phyloP scores from a whole-genome alignment of 2,329 filamentous ascomycete species.

The Moelleriella libera region DNA sequence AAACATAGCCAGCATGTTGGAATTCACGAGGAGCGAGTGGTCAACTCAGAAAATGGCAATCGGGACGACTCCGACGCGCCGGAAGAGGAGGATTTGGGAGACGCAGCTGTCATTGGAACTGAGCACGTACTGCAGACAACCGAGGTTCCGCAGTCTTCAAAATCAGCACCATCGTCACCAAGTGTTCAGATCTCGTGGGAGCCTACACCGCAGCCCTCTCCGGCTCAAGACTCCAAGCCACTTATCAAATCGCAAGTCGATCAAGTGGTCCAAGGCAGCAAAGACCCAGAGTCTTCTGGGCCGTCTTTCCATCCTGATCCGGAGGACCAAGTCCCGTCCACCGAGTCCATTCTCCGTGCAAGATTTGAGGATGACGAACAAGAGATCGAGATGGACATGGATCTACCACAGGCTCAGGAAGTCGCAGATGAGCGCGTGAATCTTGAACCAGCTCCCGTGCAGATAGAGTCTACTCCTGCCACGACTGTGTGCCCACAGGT shows the following conservation, averaged over 20 bases:
- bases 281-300: too few relatives aligned
- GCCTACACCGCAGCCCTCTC: too few relatives aligned
- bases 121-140: too few relatives aligned
- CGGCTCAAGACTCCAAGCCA: too few relatives aligned
- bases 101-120: too few relatives aligned
- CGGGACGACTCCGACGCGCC: neutral
- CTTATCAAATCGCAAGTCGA: too few relatives aligned
- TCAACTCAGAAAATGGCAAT: neutral
- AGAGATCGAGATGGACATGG: conserved; percentile 20
- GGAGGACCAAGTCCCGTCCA: neutral
- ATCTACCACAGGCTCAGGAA: conserved; percentile 15
- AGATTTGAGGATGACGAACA: conserved; percentile 14
- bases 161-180: too few relatives aligned
- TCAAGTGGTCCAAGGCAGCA: too few relatives aligned
- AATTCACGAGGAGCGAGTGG: neutral
- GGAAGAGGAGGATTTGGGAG: too few relatives aligned
- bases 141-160: too few relatives aligned
- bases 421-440: conserved; percentile 10
- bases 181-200: too few relatives aligned
- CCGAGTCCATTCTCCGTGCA: neutral
- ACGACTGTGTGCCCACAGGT: conserved; percentile 1
- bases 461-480: conserved; percentile 6
- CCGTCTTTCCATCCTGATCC: too few relatives aligned
- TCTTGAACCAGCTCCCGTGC: conserved; percentile 8
- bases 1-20: conserved; percentile 7